Evolutionary conservation across 345 rosid species (phyloP), one percentile per base, ranked within the genome.

Genomic region (Punica granatum): DNA sequence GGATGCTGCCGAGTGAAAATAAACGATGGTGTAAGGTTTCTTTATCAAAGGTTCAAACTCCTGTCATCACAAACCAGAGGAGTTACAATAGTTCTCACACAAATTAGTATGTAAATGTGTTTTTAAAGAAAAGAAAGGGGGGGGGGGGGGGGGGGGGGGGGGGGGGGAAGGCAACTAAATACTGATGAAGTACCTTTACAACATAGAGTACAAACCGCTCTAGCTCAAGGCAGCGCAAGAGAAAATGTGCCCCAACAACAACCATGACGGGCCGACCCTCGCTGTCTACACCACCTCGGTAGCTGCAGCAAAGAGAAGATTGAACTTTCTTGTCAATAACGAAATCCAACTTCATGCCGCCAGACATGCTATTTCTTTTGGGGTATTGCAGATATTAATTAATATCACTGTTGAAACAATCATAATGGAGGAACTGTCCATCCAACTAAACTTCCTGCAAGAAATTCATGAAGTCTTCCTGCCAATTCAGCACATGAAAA

Each of bases 191-290:
- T 81, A 88, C 99, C 93, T 94, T 94, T 48, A 88, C 75, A 63
- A 89, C 85, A 81, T 91, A 78, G 69, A 82, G 90, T 74, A 94
- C 83, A 79, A 94, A 94, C 48, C 92, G 87, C 75, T 94, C 98
- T 54, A 94, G 88, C 75, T 94, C 97, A 77, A 94, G 95, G 77
- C 99, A 94, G 64, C 99, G 85, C 73, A 94, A 74, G 77, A 94
- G 84, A 80, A 94, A 91, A 73, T 94, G 99, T 51, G 99, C 99
- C 77, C 99, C 99, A 70, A 94, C 99, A 77, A 94, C 82, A 39
- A 94, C 98, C 92, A 94, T 88, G 28, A 94, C 99, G 69, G 98
- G 97, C 42, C 76, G 93, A 60, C 98, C 99, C 79, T 94, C 98
- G 30, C 88, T 86, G 74, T 94, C 99, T 43, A 91, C 97, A 54